Percentiles rank a stretch among this genome's conserved stretches.
phyloP scores from a whole-genome alignment of 2,329 filamentous ascomycete species.

The Curvularia sp. region DNA sequence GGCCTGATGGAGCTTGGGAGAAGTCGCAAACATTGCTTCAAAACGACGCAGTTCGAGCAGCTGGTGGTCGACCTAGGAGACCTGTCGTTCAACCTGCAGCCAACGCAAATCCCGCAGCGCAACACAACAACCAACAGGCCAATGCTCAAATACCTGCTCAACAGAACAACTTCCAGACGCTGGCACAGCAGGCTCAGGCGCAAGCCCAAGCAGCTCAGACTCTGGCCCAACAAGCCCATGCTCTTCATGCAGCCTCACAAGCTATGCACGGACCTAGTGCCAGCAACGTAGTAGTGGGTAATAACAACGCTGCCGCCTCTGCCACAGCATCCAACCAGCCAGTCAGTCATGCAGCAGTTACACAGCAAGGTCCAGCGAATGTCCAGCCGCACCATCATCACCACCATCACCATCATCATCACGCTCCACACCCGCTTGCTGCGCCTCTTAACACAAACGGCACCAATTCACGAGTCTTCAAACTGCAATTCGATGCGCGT shows the following conservation, averaged over 20 bases:
- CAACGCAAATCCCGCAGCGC: constrained; percentile 28
- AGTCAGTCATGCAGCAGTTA: constrained; percentile 18
- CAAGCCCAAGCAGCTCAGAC: constrained; percentile 46
- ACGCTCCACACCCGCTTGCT: constrained; percentile 39
- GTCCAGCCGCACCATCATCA: constrained; percentile 29
- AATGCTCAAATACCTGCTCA: constrained; percentile 21
- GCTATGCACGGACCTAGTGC: constrained; percentile 29
- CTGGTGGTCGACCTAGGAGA: constrained; percentile 53
- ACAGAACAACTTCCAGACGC: constrained; percentile 42
- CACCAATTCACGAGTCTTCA: constrained; percentile 77
- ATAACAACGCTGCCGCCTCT: constrained; percentile 7
- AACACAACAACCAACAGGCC: constrained; percentile 29
- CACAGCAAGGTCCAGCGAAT: constrained; percentile 25
- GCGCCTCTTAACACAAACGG: constrained; percentile 41
- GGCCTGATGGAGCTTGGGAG: constrained; percentile 84
- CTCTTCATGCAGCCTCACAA: constrained; percentile 47
- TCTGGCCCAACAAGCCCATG: constrained; percentile 47
- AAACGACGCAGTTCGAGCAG: constrained; percentile 66
- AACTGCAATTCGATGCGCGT: constrained; percentile 92
- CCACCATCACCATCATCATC: constrained; percentile 43
- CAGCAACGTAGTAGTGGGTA: constrained; percentile 17
- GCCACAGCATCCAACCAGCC: constrained; percentile 19
- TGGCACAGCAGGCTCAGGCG: constrained; percentile 49
- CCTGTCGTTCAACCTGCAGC: constrained; percentile 33
- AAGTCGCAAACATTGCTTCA: constrained; percentile 77